Evolutionary conservation across 306 rosid species (phyloP), one percentile per base, ranked within the genome.

Genomic region (Castanospermum australe): DNA sequence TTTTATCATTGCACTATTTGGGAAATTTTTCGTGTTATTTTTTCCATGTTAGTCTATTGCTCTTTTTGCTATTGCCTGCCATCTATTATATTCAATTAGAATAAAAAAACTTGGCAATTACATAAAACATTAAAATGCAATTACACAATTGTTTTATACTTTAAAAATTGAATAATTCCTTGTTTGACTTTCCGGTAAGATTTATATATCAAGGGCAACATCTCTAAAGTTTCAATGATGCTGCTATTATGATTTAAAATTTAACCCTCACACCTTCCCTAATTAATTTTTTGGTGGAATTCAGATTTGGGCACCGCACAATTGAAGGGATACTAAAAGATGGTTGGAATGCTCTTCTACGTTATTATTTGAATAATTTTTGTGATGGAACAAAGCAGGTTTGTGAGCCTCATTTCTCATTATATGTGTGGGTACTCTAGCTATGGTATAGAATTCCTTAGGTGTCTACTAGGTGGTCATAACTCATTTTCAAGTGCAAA

Each of bases 381-480:
- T 1, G 52, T 32, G 99, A 96, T 79, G 99, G 98, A 86, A 84
- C 93, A 74, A 96, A 91, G 77, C 98, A 96, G 96, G 99, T 90
- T 36, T 38, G 84, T 64, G 30, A 57, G 35, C 81, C 73, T 82
- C 78, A 79, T 76, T 67, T 78, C 60, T 66, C 71, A 57, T 52
- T 75, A 41, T 44, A 12, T 25, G 18, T 73, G 55, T 14, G 47
- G 64, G 64, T 76, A 72, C 44, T 71, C 48, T 45, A 73, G 59
- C 13, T 54, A 33, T 55, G 45, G 25, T 71, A 39, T 66, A 76
- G 68, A 57, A 25, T 56, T 54, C 62, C 47, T 8, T 84, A 35
- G 76, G 59, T 68, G 68, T 59, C 65, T 71, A 48, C 36, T 52
- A 62, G 75, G 33, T 17, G 63, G 62, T 32, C 60, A 79, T 14